Percentiles rank a stretch among this genome's conserved stretches.
phyloP scores from a whole-genome alignment of 257 asterid genomes.

The Schizonepeta tenuifolia region DNA sequence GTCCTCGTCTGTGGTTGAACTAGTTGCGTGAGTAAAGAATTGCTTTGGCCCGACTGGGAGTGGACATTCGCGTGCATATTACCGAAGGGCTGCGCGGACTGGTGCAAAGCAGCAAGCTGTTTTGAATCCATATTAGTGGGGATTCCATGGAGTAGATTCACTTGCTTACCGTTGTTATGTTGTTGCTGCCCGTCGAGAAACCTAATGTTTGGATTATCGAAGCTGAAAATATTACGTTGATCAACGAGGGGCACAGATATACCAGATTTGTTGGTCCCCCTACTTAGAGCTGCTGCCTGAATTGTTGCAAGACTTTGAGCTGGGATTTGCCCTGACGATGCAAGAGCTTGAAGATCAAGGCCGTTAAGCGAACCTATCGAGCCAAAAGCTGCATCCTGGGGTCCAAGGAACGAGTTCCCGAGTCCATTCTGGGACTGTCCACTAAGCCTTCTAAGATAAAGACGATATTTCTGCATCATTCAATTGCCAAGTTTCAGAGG shows the following conservation, averaged over 20 bases:
- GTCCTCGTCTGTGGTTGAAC: constrained; percentile 52
- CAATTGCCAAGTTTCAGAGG: background rate
- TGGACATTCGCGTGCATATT: constrained; percentile 49
- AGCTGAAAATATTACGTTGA: constrained; percentile 69
- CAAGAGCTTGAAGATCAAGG: constrained; percentile 69
- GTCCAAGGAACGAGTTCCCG: constrained; percentile 59
- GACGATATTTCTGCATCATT: constrained; percentile 74
- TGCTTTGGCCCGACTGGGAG: constrained; percentile 48
- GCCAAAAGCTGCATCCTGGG: constrained; percentile 57
- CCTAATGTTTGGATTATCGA: constrained; percentile 59
- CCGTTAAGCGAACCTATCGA: constrained; percentile 58
- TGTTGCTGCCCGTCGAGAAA: constrained; percentile 63
- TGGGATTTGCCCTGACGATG: constrained; percentile 66
- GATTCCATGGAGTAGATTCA: constrained; percentile 78
- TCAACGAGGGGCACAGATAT: constrained; percentile 54
- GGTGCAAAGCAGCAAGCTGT: constrained; percentile 67
- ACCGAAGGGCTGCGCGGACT: constrained; percentile 54
- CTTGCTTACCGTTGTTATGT: constrained; percentile 50
- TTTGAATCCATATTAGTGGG: constrained; percentile 83
- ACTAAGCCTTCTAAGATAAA: constrained; percentile 78
- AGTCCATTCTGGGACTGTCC: constrained; percentile 64
- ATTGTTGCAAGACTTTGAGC: constrained; percentile 78
- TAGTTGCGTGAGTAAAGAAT: constrained; percentile 42
- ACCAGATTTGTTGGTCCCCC: constrained; percentile 47
- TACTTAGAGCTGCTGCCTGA: constrained; percentile 67